Base-by-base conservation (phyloP, 306 rosid species). In the Mimosa pudica region DNA sequence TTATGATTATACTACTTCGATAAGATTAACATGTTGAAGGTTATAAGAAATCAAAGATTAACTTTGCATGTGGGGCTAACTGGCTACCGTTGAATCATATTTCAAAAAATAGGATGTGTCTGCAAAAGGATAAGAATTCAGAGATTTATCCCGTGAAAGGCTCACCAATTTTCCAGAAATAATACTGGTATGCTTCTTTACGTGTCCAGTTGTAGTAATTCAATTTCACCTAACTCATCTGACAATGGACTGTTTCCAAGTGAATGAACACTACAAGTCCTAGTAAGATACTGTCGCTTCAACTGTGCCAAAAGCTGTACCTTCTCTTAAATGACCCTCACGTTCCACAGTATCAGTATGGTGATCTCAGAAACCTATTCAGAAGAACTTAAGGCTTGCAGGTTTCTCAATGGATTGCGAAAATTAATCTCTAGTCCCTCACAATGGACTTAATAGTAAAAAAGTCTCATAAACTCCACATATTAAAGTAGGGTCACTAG, bases 121-220 rank as follows among this genome's bases (percentile, higher is more conserved):
- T 5, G 55, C 55, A 6, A 42, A 24, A 44, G 5, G 55, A 69
- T 30, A 10, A 44, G 55, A 4, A 45, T 20, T 18, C 73, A 68
- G 35, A 45, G 36, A 17, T 45, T 44, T 51, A 52, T 18, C 10
- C 1, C 54, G 49, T 52, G 14, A 14, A 66, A 57, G 57, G 45
- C 49, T 45, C 54, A 46, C 44, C 75, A 7, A 58, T 46, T 45
- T 73, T 70, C 10, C 73, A 64, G 32, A 66, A 60, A 47, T 77
- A 76, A 66, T 54, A 32, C 24, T 78, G 38, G n/a, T 16, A 2
- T 44, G 12, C 73, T 58, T 65, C 77, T 70, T 48, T 11, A 45
- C 51, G 66, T 41, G 66, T 41, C 73, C 72, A 57, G 74, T 76
- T 68, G 82, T 4, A 87, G 86, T 85, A 81, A 91, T 83, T 85